phyloP scores from a whole-genome alignment of 331 rosid species.

The Malus hybrid region DNA sequence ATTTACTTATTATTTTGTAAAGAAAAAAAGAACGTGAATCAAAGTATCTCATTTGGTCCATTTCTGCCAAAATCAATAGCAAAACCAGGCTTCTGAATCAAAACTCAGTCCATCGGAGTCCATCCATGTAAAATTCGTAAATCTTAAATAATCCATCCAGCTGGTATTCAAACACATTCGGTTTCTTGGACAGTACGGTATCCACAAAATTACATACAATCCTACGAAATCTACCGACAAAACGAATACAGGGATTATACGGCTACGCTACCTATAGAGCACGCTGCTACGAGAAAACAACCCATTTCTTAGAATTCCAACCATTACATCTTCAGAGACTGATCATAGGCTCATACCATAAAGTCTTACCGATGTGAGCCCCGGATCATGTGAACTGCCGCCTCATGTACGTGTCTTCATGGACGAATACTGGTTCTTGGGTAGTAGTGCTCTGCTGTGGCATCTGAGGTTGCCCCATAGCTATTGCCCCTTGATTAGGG shows the following conservation, averaged over 20 bases:
- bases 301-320: neutral
- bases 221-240: neutral
- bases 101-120: too few relatives aligned
- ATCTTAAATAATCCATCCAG: neutral
- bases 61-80: neutral
- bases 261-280: too few relatives aligned
- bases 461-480: slow-evolving; percentile 82
- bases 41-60: neutral
- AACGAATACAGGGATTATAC: neutral
- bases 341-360: neutral
- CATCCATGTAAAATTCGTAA: neutral
- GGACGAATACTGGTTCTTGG: slow-evolving; percentile 79
- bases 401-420: slow-evolving; percentile 78
- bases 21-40: neutral
- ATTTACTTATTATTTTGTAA: neutral
- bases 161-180: neutral
- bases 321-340: neutral
- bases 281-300: neutral
- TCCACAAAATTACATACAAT: neutral
- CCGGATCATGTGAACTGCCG: slow-evolving; percentile 62
- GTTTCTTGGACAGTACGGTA: neutral
- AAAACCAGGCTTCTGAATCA: neutral
- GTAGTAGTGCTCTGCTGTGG: slow-evolving; percentile 31
- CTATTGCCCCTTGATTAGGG: slow-evolving; percentile 47
- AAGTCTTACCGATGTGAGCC: neutral